phyloP scores from a whole-genome alignment of 257 asterid genomes.

The Orobanche coerulescens region DNA sequence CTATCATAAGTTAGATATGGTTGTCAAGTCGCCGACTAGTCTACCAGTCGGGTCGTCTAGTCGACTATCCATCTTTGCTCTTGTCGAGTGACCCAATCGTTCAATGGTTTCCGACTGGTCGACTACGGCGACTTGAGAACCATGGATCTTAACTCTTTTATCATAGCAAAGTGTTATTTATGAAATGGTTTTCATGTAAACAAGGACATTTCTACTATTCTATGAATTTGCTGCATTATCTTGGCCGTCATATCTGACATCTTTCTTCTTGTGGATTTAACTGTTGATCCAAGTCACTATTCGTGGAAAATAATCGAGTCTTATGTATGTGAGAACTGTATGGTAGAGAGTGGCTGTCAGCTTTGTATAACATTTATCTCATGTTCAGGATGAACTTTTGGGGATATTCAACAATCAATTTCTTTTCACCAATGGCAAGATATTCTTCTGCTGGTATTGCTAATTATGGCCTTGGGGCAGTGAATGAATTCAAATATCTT shows the following conservation, averaged over 20 bases:
- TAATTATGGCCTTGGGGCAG: constrained; percentile 62
- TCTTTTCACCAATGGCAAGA: constrained; percentile 96
- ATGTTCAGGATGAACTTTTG: constrained; percentile 81
- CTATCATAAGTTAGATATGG: too few relatives aligned
- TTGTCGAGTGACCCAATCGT: too few relatives aligned
- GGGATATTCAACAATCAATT: constrained; percentile 95
- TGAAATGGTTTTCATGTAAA: neutral
- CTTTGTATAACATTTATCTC: constrained; percentile 12
- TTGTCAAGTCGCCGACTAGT: too few relatives aligned
- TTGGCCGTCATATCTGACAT: neutral
- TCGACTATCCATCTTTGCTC: too few relatives aligned
- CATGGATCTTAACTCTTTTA: neutral
- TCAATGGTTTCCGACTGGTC: too few relatives aligned
- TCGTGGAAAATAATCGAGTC: constrained; percentile 6
- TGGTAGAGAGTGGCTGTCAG: constrained; percentile 16
- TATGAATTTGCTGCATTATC: neutral
- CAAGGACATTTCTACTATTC: neutral
- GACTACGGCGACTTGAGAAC: too few relatives aligned
- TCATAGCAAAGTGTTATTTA: neutral
- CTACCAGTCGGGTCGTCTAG: too few relatives aligned
- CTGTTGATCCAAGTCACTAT: neutral
- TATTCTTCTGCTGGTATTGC: constrained; percentile 57
- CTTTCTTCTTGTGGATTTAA: constrained; percentile 7
- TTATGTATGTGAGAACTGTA: constrained; percentile 8
- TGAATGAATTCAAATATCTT: constrained; percentile 79